A percentile compares a stretch with the other conserved stretches of the same genome.
Conservation (phyloP, 345 rosid species). For the Corymbia maculata region DNA sequence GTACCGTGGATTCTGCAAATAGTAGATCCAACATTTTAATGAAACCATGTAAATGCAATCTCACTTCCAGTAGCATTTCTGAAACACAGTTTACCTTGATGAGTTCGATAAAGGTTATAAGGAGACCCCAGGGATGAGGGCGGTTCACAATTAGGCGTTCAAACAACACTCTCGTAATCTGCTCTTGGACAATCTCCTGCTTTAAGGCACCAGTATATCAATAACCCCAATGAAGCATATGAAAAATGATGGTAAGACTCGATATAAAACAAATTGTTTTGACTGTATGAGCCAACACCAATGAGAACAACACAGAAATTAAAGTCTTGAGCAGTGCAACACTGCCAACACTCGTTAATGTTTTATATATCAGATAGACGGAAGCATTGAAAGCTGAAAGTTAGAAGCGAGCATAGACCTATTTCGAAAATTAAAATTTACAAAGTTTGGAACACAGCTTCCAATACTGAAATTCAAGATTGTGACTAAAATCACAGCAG, state of each 20-base stretch:
- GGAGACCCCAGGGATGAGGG: slow-evolving; percentile 99
- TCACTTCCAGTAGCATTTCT: background rate
- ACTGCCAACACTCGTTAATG: background rate
- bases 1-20: slow-evolving; percentile 37
- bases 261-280: background rate
- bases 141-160: slow-evolving; percentile 91
- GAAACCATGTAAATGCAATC: background rate
- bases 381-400: background rate
- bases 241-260: background rate
- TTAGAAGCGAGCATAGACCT: background rate
- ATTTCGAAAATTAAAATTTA: background rate
- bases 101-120: slow-evolving; percentile 95
- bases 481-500: background rate
- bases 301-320: background rate
- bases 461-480: background rate
- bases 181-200: slow-evolving; percentile 97
- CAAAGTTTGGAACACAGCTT: background rate
- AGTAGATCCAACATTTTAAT: background rate
- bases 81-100: slow-evolving; percentile 42
- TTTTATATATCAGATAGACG: background rate
- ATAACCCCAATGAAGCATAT: background rate
- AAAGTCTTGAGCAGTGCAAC: background rate
- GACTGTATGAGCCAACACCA: background rate
- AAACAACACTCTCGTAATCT: slow-evolving; percentile 86
- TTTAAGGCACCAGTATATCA: background rate